phyloP scores from a whole-genome alignment of 495 filamentous ascomycete genomes.

The Neurospora sp. region DNA sequence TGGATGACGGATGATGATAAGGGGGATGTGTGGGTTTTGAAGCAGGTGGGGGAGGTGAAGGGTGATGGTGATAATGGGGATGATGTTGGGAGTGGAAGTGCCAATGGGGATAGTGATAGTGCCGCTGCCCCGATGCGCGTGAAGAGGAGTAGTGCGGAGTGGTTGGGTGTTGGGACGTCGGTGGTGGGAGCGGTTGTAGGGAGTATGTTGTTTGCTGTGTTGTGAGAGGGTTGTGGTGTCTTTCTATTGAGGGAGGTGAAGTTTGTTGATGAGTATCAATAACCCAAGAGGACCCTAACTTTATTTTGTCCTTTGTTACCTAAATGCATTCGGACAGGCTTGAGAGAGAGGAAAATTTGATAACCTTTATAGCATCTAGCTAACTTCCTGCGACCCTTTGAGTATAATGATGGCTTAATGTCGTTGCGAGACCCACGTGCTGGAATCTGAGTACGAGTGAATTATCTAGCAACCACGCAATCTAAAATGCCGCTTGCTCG shows the following conservation, averaged over 20 bases:
- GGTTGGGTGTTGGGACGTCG: conserved; percentile 4
- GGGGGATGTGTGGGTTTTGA: conserved; percentile 48
- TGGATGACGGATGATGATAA: conserved; percentile 48
- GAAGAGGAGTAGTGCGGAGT: neutral
- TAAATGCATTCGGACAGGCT: neutral
- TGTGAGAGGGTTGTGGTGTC: neutral
- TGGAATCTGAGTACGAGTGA: too few species aligned
- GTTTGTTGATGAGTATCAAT: neutral
- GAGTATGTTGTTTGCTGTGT: conserved; percentile 1
- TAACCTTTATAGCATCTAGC: neutral
- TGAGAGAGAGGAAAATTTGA: neutral
- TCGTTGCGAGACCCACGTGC: too few species aligned
- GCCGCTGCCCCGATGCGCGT: neutral
- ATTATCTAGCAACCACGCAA: too few species aligned
- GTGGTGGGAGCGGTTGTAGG: conserved; percentile 1
- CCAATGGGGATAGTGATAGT: neutral
- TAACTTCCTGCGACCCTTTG: neutral
- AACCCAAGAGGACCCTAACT: too few species aligned
- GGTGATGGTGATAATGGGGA: neutral
- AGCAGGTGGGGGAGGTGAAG: conserved; percentile 2
- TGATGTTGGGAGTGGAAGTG: neutral
- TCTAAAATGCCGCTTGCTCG: too few species aligned
- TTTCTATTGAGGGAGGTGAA: neutral
- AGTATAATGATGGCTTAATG: too few species aligned
- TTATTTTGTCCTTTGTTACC: neutral